These are phyloP conservation scores for Chalciporus sp. DNA, from an alignment of 1,284 basidiomycete species.

Conservation along the genomic window DNA sequence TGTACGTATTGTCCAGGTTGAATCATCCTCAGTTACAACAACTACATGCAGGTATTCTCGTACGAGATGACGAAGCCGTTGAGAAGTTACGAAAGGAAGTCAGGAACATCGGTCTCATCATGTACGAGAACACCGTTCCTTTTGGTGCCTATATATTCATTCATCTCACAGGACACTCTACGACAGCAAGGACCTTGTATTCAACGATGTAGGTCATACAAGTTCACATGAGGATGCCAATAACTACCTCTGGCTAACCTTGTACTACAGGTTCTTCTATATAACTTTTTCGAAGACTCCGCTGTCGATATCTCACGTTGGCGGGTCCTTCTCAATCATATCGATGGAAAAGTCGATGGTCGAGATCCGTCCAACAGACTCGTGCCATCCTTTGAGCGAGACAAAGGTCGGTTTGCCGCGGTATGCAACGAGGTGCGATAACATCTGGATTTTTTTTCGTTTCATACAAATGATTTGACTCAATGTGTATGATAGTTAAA, in stretches of 20 bases:
- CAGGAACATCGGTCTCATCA: constrained; percentile 61
- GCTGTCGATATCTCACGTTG: constrained; percentile 51
- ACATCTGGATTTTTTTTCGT: neutral
- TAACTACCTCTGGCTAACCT: constrained; percentile 1
- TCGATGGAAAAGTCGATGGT: constrained; percentile 27
- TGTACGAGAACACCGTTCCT: constrained; percentile 40
- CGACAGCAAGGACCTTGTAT: constrained; percentile 76
- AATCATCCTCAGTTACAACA: neutral
- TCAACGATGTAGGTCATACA: constrained; percentile 56
- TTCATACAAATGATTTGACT: neutral
- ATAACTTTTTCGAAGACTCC: constrained; percentile 73
- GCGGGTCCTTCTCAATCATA: constrained; percentile 57
- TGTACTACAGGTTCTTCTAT: constrained; percentile 59
- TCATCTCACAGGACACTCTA: constrained; percentile 58
- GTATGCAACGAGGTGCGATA: constrained; percentile 59
- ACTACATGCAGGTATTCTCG: constrained; percentile 59
- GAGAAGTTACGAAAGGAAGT: constrained; percentile 52
- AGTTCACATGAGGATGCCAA: neutral
- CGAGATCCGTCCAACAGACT: constrained; percentile 19
- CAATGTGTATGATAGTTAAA: constrained; percentile 50
- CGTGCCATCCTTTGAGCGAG: constrained; percentile 49
- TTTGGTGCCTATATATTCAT: neutral
- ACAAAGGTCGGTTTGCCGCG: constrained; percentile 53
- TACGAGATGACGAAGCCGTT: constrained; percentile 58
- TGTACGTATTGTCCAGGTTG: constrained; percentile 41